These are phyloP conservation scores for Fraxinus quadrangulata DNA, from an alignment of 257 asterid species.

Conservation along the genomic window DNA sequence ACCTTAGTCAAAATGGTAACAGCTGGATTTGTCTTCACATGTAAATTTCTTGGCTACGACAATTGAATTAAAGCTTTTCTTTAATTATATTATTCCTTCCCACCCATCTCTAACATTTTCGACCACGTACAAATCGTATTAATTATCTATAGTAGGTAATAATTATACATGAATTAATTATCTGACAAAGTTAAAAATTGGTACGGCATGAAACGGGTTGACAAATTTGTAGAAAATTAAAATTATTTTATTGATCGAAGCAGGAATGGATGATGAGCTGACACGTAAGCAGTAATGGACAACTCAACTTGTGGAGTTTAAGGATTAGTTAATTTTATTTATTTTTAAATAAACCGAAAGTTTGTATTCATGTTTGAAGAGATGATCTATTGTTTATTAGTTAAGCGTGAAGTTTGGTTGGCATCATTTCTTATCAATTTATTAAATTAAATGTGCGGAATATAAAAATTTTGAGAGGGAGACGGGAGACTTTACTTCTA, in stretches of 20 bases:
- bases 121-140: too few relatives aligned
- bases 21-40: not conserved
- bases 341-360: not conserved
- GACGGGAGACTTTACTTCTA: too few relatives aligned
- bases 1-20: not conserved
- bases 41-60: not conserved
- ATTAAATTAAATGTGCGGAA: too few relatives aligned
- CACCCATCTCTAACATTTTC: not conserved
- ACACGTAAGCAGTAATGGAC: not conserved
- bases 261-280: not conserved
- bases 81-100: not conserved
- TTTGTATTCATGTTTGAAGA: not conserved
- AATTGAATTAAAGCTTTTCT: not conserved
- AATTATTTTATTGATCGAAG: not conserved
- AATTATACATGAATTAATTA: not conserved
- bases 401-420: too few relatives aligned
- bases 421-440: too few relatives aligned
- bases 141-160: too few relatives aligned
- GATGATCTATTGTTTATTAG: too few relatives aligned
- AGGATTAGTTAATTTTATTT: not conserved
- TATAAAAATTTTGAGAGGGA: too few relatives aligned
- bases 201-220: conserved; percentile 25
- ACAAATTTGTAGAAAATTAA: conserved; percentile 3
- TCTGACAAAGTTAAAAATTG: not conserved
- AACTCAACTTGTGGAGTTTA: not conserved